A percentile compares a stretch with the other conserved stretches of the same genome.
Evolutionary conservation across 495 filamentous ascomycete genomes (phyloP).

Genomic region (Aspergillus conjunctus): DNA sequence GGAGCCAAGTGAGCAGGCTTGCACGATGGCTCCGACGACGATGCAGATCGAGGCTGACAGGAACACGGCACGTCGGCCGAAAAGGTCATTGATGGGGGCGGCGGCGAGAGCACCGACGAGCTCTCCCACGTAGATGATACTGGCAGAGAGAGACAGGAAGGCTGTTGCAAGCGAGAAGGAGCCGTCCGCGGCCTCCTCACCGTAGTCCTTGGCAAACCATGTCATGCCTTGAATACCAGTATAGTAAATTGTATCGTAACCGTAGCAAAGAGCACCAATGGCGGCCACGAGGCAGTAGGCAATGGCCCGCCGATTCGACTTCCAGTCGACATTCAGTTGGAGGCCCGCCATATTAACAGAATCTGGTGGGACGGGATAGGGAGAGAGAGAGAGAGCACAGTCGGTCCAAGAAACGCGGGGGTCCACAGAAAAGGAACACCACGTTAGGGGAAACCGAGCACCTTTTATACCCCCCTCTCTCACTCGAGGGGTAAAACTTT

Average conservation of each 20-base stretch:
- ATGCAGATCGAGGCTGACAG: slow-evolving; percentile 26
- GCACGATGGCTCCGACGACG: slow-evolving; percentile 26
- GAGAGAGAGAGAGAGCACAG: background rate
- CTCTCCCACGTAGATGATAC: slow-evolving; percentile 35
- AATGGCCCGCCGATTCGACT: slow-evolving; percentile 29
- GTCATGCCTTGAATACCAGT: slow-evolving; percentile 34
- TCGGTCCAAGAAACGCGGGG: background rate
- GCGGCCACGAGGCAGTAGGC: slow-evolving; percentile 30
- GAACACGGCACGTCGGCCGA: slow-evolving; percentile 28
- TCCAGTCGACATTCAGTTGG: slow-evolving; percentile 27
- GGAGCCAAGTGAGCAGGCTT: slow-evolving; percentile 28
- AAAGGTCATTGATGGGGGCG: slow-evolving; percentile 27
- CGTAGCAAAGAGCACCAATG: slow-evolving; percentile 33
- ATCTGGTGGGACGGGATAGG: background rate
- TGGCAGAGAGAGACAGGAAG: slow-evolving; percentile 29
- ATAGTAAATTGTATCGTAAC: slow-evolving; percentile 36
- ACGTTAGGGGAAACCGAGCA: background rate
- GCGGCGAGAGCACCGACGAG: slow-evolving; percentile 26
- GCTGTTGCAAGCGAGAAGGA: slow-evolving; percentile 22
- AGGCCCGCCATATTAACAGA: slow-evolving; percentile 18
- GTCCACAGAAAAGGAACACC: background rate
- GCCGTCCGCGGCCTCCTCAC: slow-evolving; percentile 19
- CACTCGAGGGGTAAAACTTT: background rate
- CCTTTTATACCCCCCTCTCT: background rate
- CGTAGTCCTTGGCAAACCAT: slow-evolving; percentile 30